Conservation (phyloP, 768 basidiomycete genomes). For the Boletus subparvulus region DNA sequence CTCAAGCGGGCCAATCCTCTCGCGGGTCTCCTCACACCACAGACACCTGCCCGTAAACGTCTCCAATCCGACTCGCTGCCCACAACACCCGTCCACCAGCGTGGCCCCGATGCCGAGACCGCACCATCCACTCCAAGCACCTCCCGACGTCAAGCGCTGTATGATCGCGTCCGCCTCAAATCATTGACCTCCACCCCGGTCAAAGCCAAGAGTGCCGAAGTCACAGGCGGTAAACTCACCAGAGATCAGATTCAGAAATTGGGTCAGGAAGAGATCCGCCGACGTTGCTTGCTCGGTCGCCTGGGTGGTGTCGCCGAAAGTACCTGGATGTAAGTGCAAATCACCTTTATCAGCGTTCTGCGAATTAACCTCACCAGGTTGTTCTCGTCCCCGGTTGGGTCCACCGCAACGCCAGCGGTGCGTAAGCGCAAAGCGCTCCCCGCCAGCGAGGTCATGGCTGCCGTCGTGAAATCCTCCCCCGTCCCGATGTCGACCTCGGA, state of each 20-base stretch:
- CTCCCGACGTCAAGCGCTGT: constrained; percentile 75
- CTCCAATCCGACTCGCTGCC: constrained; percentile 48
- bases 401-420: constrained; percentile 50
- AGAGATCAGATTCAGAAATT: constrained; percentile 69
- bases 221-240: constrained; percentile 48
- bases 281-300: constrained; percentile 74
- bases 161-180: constrained; percentile 75
- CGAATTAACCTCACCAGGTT: constrained; percentile 40
- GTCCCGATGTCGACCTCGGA: constrained; percentile 78
- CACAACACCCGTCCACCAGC: constrained; percentile 66
- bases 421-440: constrained; percentile 76
- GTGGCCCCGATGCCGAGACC: constrained; percentile 52
- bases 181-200: constrained; percentile 69
- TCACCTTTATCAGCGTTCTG: background rate
- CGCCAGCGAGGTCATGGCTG: constrained; percentile 59
- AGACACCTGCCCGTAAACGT: constrained; percentile 43
- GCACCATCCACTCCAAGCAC: constrained; percentile 68
- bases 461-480: constrained; percentile 77
- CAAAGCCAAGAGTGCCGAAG: constrained; percentile 46
- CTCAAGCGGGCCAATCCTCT: constrained; percentile 36
- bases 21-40: constrained; percentile 37
- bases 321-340: constrained; percentile 70
- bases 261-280: constrained; percentile 74
- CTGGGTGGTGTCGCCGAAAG: constrained; percentile 82
- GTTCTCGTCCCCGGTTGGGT: constrained; percentile 63